Evolutionary conservation across 345 rosid genomes (phyloP).

Genomic region (Eucalyptus tenuipes): DNA sequence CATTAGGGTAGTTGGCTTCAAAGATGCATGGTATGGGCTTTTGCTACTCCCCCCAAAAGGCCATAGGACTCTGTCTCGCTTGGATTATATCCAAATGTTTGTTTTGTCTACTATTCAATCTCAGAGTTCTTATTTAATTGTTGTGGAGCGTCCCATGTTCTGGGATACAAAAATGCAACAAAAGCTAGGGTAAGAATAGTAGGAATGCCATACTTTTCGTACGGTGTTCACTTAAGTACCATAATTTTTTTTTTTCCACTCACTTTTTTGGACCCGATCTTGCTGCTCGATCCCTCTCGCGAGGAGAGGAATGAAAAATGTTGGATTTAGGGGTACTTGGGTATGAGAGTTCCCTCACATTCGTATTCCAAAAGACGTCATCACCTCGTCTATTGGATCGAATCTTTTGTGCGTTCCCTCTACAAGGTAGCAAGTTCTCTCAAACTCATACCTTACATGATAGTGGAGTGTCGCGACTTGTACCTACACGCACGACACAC

Average conservation of each 20-base stretch:
- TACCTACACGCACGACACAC: too few relatives aligned
- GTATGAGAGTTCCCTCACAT: too few relatives aligned
- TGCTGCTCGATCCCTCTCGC: fast-evolving
- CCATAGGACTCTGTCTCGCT: slow-evolving; percentile 32
- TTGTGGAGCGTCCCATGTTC: background rate
- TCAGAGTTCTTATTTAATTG: background rate
- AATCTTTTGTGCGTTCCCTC: too few relatives aligned
- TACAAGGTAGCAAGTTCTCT: too few relatives aligned
- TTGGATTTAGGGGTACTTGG: too few relatives aligned
- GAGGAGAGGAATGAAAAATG: too few relatives aligned
- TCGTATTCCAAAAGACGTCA: too few relatives aligned
- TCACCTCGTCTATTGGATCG: too few relatives aligned
- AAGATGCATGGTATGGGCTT: slow-evolving; percentile 30
- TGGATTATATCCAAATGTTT: slow-evolving; percentile 5
- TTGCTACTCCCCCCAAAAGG: slow-evolving; percentile 26
- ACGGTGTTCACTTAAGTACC: too few relatives aligned
- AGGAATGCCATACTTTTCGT: too few relatives aligned
- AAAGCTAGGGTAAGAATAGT: background rate
- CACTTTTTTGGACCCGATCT: fast-evolving
- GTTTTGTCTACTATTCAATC: background rate
- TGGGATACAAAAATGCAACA: background rate
- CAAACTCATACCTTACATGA: too few relatives aligned
- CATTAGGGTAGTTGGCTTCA: slow-evolving; percentile 27
- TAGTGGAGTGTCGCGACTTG: fast-evolving
- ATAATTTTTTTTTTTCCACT: too few relatives aligned